phyloP scores from a whole-genome alignment of 805 yeast genomes.

The Kurtzmaniella cleridarum region DNA sequence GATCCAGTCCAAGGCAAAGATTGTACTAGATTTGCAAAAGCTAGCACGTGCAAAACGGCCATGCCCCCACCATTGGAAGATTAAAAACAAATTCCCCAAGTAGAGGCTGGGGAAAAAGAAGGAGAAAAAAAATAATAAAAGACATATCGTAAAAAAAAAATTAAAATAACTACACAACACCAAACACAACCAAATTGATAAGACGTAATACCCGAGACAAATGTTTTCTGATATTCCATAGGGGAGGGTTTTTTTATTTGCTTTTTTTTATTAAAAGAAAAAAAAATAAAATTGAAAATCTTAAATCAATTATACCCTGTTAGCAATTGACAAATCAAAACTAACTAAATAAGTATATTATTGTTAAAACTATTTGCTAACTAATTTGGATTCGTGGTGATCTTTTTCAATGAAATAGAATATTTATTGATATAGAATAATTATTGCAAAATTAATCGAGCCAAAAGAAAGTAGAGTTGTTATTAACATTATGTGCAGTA shows the following conservation, averaged over 20 bases:
- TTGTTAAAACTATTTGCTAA: no score
- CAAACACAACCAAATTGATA: no score
- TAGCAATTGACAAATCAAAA: not conserved
- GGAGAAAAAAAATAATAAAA: no score
- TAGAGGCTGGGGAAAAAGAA: not conserved
- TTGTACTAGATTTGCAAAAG: not conserved
- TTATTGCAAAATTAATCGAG: not conserved
- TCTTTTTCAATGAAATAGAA: no score
- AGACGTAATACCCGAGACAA: no score
- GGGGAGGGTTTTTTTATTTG: no score
- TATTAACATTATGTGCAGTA: no score
- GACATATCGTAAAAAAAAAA: no score
- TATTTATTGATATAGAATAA: not conserved
- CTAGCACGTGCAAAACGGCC: constrained; percentile 25
- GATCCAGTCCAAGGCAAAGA: constrained; percentile 19
- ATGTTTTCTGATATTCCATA: no score
- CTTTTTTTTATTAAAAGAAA: not conserved
- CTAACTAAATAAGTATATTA: no score
- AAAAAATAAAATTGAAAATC: not conserved
- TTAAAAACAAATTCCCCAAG: not conserved
- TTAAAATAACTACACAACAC: no score
- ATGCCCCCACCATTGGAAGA: constrained; percentile 23
- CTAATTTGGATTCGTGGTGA: no score
- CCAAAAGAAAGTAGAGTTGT: constrained; percentile 1
- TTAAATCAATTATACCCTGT: not conserved